Base-by-base conservation (phyloP, 1,284 basidiomycete species). In the Chiua sp. region DNA sequence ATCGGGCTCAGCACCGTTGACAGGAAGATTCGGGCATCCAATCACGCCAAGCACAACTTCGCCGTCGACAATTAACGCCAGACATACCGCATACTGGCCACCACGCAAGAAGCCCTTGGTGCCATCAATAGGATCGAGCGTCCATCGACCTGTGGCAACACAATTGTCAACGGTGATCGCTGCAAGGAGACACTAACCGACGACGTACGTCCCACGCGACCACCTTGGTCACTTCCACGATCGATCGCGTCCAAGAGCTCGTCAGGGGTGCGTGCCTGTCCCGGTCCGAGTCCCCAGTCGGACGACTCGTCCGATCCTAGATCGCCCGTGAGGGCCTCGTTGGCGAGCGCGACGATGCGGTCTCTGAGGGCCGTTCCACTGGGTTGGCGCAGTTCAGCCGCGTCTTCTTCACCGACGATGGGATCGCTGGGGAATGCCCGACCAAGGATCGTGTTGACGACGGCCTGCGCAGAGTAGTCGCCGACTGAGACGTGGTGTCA, bases 371-470 rank as follows among this genome's bases (percentile, higher is more conserved):
- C 76, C 20, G 75, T 76, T 35, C 82, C 83, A 11, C 79, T 77
- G 20, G 83, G 83, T 3, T 71, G 72, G 13, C 92, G 85, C 11
- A 98, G 78, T 63, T 96, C 94, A 0, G 85, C 81, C 0, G 96
- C 90, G 73, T 98, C 95, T 77, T 99, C 98, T 77, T 99, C 98
- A 35, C 96, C 98, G 37, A 99, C 91, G 71, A 99, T 94, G 20
- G 85, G 85, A 77, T 98, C 96, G 1, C 83, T 68, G 0, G 96
- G 94, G 77, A 97, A 98, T 7, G 91, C 87, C 20, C 80, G 79
- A 16, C 77, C 71, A 32, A 95, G 83, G 65, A 98, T 90, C 48
- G 89, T 86, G 62, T 91, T 92, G 68, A 98, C 88, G 51, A 98
- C 85, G 0, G 95, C 93, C 73, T 98, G 96, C 0, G 94, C 93